These are phyloP conservation scores for Scleroderma citrinum DNA, from an alignment of 768 basidiomycete genomes.

Conservation along the genomic window DNA sequence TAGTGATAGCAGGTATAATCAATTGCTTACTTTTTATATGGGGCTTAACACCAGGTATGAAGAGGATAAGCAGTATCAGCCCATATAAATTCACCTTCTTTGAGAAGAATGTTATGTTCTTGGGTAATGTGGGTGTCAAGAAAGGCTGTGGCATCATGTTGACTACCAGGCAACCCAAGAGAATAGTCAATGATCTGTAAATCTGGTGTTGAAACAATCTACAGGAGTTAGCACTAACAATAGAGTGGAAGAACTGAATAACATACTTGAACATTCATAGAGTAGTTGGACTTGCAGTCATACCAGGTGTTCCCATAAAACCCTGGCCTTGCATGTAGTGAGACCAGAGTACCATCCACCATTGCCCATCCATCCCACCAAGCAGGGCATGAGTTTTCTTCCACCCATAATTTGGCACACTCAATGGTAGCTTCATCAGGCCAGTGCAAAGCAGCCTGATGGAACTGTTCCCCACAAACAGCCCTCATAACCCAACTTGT, in stretches of 20 bases:
- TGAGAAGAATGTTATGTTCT: conserved; percentile 1
- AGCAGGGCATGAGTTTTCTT: conserved; percentile 26
- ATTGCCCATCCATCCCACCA: conserved; percentile 35
- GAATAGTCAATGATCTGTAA: conserved; percentile 11
- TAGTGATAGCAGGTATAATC: no score
- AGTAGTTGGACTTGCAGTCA: conserved; percentile 17
- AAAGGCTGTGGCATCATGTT: conserved; percentile 10
- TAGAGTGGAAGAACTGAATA: no score
- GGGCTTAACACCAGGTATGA: conserved; percentile 14
- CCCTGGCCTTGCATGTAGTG: conserved; percentile 16
- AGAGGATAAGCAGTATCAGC: conserved; percentile 12
- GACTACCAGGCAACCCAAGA: conserved; percentile 10
- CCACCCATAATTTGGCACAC: conserved; percentile 34
- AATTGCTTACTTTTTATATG: background rate
- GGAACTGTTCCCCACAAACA: conserved; percentile 12
- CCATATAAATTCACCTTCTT: conserved; percentile 13
- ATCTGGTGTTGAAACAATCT: conserved; percentile 10
- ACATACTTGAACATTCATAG: conserved; percentile 15
- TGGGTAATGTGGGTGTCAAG: background rate
- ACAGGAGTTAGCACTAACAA: background rate
- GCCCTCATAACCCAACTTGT: conserved; percentile 8
- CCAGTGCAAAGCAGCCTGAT: conserved; percentile 24
- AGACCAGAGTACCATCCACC: conserved; percentile 37
- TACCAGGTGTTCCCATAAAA: conserved; percentile 8
- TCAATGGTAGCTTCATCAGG: conserved; percentile 31